Conservation (phyloP, 2,329 filamentous ascomycete species). For the Phaeosphaeria sp. region DNA sequence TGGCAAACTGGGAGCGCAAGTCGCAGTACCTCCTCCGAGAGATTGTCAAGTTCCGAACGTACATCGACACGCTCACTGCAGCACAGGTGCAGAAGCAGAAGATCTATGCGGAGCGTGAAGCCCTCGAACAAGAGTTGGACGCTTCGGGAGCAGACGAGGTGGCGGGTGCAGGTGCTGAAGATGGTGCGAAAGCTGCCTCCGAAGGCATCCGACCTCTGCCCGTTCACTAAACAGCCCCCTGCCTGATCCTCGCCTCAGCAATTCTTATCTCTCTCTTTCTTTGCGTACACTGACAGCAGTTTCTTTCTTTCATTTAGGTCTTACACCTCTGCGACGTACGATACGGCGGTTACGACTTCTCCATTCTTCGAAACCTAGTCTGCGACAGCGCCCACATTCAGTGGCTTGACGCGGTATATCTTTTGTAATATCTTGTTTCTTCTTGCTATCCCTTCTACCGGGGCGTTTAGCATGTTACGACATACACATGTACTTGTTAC, state of each 20-base stretch:
- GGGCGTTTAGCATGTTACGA: conserved; percentile 17
- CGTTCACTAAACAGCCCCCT: conserved; percentile 3
- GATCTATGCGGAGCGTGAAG: conserved; percentile 63
- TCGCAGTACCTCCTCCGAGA: conserved; percentile 88
- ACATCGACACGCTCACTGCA: conserved; percentile 81
- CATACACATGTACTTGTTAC: conserved; percentile 7
- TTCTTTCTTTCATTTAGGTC: conserved; percentile 30
- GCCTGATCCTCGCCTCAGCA: conserved; percentile 11
- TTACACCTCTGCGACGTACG: conserved; percentile 45
- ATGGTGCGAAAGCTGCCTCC: conserved; percentile 43
- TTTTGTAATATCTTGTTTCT: conserved; percentile 27
- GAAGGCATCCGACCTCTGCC: conserved; percentile 17
- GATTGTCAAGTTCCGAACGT: conserved; percentile 96
- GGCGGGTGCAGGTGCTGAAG: conserved; percentile 19
- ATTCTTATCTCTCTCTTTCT: conserved; percentile 13
- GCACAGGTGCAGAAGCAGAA: conserved; percentile 74
- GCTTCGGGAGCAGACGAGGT: conserved; percentile 14
- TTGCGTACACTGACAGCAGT: conserved; percentile 36
- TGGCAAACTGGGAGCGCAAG: conserved; percentile 98
- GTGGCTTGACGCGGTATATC: conserved; percentile 33
- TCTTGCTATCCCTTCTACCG: conserved; percentile 13
- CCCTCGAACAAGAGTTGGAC: conserved; percentile 25
- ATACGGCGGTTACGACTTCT: conserved; percentile 43
- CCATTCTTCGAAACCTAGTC: conserved; percentile 40
- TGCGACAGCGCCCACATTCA: conserved; percentile 36